These are phyloP conservation scores for Fusarium brevicatenulatum DNA, from an alignment of 2,329 filamentous ascomycete species.

Conservation along the genomic window DNA sequence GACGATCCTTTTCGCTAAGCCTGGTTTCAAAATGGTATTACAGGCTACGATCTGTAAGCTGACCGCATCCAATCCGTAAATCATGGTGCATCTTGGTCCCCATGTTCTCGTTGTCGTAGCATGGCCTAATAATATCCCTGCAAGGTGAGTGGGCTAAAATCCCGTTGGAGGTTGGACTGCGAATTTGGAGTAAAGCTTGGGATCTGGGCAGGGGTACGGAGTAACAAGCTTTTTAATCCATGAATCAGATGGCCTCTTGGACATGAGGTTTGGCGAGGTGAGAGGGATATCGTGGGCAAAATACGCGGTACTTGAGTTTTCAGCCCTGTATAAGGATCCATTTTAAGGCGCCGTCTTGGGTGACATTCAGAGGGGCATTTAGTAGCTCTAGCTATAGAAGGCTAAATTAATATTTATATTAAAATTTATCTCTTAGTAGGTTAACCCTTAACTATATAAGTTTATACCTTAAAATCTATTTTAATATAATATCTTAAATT, in stretches of 20 bases:
- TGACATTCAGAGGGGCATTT: background rate
- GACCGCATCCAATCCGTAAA: constrained; percentile 25
- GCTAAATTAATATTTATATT: too few relatives aligned
- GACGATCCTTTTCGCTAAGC: constrained; percentile 6
- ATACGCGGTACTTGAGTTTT: background rate
- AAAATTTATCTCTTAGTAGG: too few relatives aligned
- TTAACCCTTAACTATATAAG: too few relatives aligned
- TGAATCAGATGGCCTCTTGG: background rate
- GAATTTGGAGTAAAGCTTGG: background rate
- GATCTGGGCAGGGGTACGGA: background rate
- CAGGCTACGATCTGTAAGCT: constrained; percentile 28
- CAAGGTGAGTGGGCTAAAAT: background rate
- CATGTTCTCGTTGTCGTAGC: background rate
- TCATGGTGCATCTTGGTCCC: constrained; percentile 9
- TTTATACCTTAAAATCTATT: too few relatives aligned
- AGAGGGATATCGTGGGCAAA: background rate
- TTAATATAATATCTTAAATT: too few relatives aligned
- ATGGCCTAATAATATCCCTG: constrained; percentile 4
- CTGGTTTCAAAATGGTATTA: constrained; percentile 17
- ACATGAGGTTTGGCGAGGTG: background rate
- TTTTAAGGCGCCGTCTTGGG: background rate
- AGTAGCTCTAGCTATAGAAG: background rate
- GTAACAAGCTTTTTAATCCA: background rate
- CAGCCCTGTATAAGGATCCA: constrained; percentile 3
- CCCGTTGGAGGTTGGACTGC: background rate